Evolutionary conservation across 2,329 filamentous ascomycete species (phyloP).

Genomic region (Chaetomiaceae sp.): DNA sequence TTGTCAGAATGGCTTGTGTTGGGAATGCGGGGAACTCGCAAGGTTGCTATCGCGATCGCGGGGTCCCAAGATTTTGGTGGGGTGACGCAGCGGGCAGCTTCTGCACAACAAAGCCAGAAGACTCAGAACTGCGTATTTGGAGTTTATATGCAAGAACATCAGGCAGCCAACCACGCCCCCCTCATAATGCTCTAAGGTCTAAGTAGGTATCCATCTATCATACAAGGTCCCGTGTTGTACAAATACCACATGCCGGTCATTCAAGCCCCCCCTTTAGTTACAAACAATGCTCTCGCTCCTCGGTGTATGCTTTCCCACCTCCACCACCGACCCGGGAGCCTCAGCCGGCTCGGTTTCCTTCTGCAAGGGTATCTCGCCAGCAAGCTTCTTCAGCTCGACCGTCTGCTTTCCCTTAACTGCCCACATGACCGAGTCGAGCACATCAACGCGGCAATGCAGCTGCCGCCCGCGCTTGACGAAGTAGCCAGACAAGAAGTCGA

Average conservation of each 20-base stretch:
- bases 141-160: not conserved
- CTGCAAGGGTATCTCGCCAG: slow-evolving; percentile 4
- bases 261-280: too few relatives aligned
- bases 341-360: not conserved
- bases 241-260: not conserved
- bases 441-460: slow-evolving; percentile 68
- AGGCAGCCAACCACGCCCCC: too few relatives aligned
- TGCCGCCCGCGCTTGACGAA: slow-evolving; percentile 69
- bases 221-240: slow-evolving; percentile 7
- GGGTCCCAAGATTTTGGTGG: slow-evolving; percentile 13
- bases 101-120: not conserved
- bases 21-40: not conserved
- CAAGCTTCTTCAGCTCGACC: slow-evolving; percentile 9
- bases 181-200: not conserved
- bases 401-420: slow-evolving; percentile 66
- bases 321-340: not conserved
- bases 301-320: not conserved
- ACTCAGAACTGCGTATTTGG: too few relatives aligned
- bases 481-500: slow-evolving; percentile 86
- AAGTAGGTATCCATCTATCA: slow-evolving; percentile 13
- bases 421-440: slow-evolving; percentile 58
- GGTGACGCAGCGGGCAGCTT: not conserved
- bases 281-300: not conserved
- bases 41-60: slow-evolving; percentile 12
- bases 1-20: not conserved